These are phyloP conservation scores for Barbatosphaeria neglecta DNA, from an alignment of 495 filamentous ascomycete species.

Conservation along the genomic window DNA sequence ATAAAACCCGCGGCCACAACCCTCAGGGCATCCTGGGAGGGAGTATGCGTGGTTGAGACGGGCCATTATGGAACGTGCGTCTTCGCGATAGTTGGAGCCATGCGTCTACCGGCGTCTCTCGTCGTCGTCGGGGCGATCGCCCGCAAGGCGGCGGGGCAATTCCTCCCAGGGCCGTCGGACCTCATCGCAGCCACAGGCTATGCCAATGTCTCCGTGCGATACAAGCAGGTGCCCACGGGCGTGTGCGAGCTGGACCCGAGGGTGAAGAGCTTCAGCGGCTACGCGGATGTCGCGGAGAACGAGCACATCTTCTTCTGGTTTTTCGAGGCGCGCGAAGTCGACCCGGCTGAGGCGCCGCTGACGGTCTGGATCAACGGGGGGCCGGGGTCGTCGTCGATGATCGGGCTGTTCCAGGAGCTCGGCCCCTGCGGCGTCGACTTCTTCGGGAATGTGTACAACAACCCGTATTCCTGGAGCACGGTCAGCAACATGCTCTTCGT, in stretches of 20 bases:
- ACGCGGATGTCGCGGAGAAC: slow-evolving; percentile 49
- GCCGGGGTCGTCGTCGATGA: slow-evolving; percentile 48
- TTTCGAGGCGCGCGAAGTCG: slow-evolving; percentile 44
- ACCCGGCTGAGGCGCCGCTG: slow-evolving; percentile 42
- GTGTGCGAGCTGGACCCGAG: slow-evolving; percentile 54
- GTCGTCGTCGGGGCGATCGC: slow-evolving; percentile 13
- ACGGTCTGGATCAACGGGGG: slow-evolving; percentile 55
- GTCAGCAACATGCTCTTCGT: slow-evolving; percentile 48
- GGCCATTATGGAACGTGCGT: too few species aligned
- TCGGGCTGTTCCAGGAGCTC: slow-evolving; percentile 50
- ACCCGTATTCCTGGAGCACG: slow-evolving; percentile 50
- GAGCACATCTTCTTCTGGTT: slow-evolving; percentile 60
- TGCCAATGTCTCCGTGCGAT: slow-evolving; percentile 41
- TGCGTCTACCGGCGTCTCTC: not conserved
- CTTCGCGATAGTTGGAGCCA: too few species aligned
- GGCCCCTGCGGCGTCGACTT: slow-evolving; percentile 45
- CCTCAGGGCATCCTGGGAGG: too few species aligned
- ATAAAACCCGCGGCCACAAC: too few species aligned
- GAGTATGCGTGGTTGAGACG: too few species aligned
- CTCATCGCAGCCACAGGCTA: slow-evolving; percentile 40
- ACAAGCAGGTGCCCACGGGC: slow-evolving; percentile 50
- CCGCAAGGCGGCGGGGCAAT: slow-evolving; percentile 31
- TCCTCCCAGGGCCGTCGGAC: slow-evolving; percentile 45
- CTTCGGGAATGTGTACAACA: slow-evolving; percentile 38
- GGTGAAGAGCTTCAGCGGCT: slow-evolving; percentile 56